Evolutionary conservation across 2,329 filamentous ascomycete species (phyloP).

Genomic region (Trichoderma sp.): DNA sequence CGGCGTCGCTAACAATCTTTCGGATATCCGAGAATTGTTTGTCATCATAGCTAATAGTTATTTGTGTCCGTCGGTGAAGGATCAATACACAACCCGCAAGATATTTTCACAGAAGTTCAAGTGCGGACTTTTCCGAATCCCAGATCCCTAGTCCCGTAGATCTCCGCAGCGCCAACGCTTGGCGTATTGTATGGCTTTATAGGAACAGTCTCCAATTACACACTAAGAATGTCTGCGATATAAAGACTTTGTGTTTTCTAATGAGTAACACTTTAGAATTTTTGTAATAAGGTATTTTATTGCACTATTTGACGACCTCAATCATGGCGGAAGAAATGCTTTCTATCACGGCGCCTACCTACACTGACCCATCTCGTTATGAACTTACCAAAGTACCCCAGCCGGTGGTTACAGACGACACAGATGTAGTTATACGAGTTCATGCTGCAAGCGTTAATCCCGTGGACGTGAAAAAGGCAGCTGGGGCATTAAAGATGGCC

Average conservation of each 20-base stretch:
- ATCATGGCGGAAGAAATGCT: not conserved
- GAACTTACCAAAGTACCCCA: not conserved
- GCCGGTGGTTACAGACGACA: not conserved
- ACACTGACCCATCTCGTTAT: not conserved
- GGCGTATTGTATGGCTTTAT: not conserved
- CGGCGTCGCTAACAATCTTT: not conserved
- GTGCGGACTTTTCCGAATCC: not conserved
- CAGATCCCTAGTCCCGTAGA: not conserved
- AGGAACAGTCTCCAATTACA: not conserved
- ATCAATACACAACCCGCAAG: not conserved
- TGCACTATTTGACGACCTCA: not conserved
- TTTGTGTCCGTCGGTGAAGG: not conserved
- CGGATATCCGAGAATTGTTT: not conserved
- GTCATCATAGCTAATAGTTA: not conserved
- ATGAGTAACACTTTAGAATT: not conserved
- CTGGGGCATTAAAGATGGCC: not conserved
- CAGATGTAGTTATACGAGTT: not conserved
- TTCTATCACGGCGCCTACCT: not conserved
- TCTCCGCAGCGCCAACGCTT: not conserved
- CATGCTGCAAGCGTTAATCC: not conserved
- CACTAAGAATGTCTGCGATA: not conserved
- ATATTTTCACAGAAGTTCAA: not conserved
- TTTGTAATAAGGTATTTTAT: not conserved
- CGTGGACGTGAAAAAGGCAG: not conserved
- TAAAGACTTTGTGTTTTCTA: not conserved